These are phyloP conservation scores for Phylloporus rhodoxanthus DNA, from an alignment of 768 basidiomycete genomes.

Conservation along the genomic window DNA sequence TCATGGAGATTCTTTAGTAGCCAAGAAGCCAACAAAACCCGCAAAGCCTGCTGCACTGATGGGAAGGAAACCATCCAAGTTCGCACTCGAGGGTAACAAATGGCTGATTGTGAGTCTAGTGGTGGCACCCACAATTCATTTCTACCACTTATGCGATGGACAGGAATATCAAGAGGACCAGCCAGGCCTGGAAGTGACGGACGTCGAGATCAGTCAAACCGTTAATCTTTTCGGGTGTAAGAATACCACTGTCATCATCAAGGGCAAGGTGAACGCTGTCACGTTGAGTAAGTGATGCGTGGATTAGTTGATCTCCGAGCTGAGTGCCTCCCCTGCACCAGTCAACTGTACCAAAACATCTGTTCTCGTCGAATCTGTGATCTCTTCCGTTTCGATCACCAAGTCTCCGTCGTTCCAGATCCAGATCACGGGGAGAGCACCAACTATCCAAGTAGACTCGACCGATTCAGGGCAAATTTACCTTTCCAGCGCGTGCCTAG, in stretches of 20 bases:
- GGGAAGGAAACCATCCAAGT: constrained; percentile 89
- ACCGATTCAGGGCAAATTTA: constrained; percentile 96
- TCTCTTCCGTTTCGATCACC: constrained; percentile 86
- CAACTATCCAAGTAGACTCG: constrained; percentile 90
- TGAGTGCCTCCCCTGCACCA: constrained; percentile 28
- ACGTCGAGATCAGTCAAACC: constrained; percentile 72
- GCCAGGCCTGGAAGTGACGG: constrained; percentile 59
- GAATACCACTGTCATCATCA: constrained; percentile 72
- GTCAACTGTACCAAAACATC: constrained; percentile 87
- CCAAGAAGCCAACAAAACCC: constrained; percentile 72
- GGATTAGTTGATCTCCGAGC: not conserved
- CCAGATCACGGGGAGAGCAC: constrained; percentile 84
- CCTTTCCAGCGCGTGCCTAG: constrained; percentile 76
- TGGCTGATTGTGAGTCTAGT: constrained; percentile 73
- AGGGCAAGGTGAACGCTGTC: constrained; percentile 94
- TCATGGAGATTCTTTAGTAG: constrained; percentile 19
- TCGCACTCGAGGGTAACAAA: constrained; percentile 85
- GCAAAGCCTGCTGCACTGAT: constrained; percentile 77
- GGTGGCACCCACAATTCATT: not conserved
- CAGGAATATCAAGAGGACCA: constrained; percentile 94
- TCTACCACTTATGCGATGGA: constrained; percentile 1
- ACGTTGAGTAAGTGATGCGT: constrained; percentile 56
- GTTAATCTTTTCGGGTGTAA: constrained; percentile 92
- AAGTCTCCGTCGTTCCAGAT: constrained; percentile 89
- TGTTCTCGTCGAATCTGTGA: constrained; percentile 84